Evolutionary conservation across 305 asterid species (phyloP).

Genomic region (Withania somnifera): DNA sequence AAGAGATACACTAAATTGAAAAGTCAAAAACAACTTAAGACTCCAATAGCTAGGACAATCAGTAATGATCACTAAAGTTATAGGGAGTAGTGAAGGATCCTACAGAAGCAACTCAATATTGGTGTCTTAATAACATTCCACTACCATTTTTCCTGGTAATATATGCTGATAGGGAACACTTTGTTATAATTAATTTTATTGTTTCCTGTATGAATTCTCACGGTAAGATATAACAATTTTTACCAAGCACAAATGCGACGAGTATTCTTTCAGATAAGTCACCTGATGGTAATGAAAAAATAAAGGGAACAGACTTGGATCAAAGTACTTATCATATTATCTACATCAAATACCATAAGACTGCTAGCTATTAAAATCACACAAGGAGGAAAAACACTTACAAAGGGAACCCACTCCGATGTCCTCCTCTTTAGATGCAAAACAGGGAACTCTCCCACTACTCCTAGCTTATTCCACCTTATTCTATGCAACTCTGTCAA

Average conservation of each 20-base stretch:
- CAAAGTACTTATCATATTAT: neutral
- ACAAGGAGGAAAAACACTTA: slow-evolving; percentile 24
- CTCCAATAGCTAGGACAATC: neutral
- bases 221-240: neutral
- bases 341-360: neutral
- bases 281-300: neutral
- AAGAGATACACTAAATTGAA: neutral
- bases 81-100: neutral
- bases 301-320: neutral
- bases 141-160: neutral
- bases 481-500: slow-evolving; percentile 85
- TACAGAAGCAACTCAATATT: neutral
- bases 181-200: neutral
- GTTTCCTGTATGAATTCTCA: neutral
- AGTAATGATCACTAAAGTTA: neutral
- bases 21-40: neutral
- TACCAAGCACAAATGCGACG: neutral
- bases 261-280: neutral
- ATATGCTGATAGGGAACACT: neutral
- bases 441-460: slow-evolving; percentile 70
- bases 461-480: slow-evolving; percentile 64
- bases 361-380: neutral
- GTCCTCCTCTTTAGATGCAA: slow-evolving; percentile 74
- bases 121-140: neutral
- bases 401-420: slow-evolving; percentile 70